Percentiles rank a stretch among this genome's conserved stretches.
These are phyloP conservation scores for Lentinula raphanica DNA, from an alignment of 768 basidiomycete species.

Conservation along the genomic window DNA sequence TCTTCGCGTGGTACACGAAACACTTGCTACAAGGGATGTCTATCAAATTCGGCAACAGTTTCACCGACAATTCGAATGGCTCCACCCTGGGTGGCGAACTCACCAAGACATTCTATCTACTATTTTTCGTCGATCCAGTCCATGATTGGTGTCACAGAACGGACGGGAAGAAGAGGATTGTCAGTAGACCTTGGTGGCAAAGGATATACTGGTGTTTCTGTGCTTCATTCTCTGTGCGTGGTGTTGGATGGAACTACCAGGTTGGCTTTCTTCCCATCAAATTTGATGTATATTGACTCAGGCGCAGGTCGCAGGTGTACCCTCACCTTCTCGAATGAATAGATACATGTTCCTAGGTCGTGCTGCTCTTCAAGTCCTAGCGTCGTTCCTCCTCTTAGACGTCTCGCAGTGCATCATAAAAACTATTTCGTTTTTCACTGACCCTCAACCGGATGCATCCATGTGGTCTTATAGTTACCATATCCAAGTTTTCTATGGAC, in stretches of 20 bases:
- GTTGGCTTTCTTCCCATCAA: neutral
- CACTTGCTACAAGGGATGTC: neutral
- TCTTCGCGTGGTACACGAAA: neutral
- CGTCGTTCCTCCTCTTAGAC: neutral
- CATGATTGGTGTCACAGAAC: neutral
- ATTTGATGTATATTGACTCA: neutral
- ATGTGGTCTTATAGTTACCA: neutral
- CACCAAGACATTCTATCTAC: neutral
- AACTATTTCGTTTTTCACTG: neutral
- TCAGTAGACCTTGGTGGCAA: neutral
- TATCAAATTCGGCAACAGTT: neutral
- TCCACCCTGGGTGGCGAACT: neutral
- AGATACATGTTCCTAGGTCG: neutral
- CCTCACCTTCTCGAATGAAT: neutral
- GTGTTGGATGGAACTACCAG: conserved; percentile 5
- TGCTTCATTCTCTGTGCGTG: neutral
- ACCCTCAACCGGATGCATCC: neutral
- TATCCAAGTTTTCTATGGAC: neutral
- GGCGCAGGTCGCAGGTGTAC: neutral
- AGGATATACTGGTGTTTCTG: neutral
- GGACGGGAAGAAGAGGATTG: neutral
- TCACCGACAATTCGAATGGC: neutral
- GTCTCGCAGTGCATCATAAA: neutral
- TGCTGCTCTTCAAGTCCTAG: neutral
- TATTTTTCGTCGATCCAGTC: neutral